Evolutionary conservation across 2,329 filamentous ascomycete species (phyloP).

Genomic region (Purpureocillium takamizusanense): DNA sequence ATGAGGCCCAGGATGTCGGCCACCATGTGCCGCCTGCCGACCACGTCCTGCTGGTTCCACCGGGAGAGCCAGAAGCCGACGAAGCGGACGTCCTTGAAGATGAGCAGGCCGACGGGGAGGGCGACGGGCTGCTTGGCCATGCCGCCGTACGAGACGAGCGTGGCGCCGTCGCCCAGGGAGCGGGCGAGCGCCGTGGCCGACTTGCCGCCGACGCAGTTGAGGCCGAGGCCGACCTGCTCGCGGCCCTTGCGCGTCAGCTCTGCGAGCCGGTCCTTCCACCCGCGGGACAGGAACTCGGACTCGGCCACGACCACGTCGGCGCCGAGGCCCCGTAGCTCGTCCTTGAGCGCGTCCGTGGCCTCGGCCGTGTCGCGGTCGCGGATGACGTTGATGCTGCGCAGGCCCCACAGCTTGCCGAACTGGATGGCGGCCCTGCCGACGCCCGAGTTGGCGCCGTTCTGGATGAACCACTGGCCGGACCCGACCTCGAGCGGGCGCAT

Average conservation of each 20-base stretch:
- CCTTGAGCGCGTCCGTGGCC: slow-evolving; percentile 51
- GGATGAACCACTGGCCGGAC: slow-evolving; percentile 80
- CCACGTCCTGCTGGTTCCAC: slow-evolving; percentile 71
- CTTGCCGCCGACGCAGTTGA: slow-evolving; percentile 94
- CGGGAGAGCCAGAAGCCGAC: slow-evolving; percentile 91
- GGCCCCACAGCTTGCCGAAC: slow-evolving; percentile 74
- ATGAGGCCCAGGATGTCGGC: slow-evolving; percentile 73
- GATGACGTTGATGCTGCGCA: slow-evolving; percentile 84
- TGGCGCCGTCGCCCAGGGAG: slow-evolving; percentile 56
- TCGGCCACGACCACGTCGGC: slow-evolving; percentile 50
- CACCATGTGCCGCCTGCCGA: slow-evolving; percentile 71
- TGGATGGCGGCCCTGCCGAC: slow-evolving; percentile 90
- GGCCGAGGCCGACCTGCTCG: slow-evolving; percentile 63
- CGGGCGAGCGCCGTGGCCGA: slow-evolving; percentile 72
- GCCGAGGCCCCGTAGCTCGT: slow-evolving; percentile 45
- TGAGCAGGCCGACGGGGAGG: slow-evolving; percentile 74
- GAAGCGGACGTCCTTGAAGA: slow-evolving; percentile 87
- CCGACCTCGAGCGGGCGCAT: slow-evolving; percentile 35
- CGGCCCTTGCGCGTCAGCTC: slow-evolving; percentile 63
- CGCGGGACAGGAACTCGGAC: slow-evolving; percentile 42
- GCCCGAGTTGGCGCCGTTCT: slow-evolving; percentile 93
- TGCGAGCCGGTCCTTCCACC: slow-evolving; percentile 52
- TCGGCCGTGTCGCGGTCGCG: slow-evolving; percentile 58
- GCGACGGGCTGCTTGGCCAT: slow-evolving; percentile 85
- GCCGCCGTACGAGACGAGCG: slow-evolving; percentile 87